Evolutionary conservation across 1,139 yeast genomes (phyloP), one percentile per base, ranked within the genome.

Genomic region (Kodamaea ohmeri): DNA sequence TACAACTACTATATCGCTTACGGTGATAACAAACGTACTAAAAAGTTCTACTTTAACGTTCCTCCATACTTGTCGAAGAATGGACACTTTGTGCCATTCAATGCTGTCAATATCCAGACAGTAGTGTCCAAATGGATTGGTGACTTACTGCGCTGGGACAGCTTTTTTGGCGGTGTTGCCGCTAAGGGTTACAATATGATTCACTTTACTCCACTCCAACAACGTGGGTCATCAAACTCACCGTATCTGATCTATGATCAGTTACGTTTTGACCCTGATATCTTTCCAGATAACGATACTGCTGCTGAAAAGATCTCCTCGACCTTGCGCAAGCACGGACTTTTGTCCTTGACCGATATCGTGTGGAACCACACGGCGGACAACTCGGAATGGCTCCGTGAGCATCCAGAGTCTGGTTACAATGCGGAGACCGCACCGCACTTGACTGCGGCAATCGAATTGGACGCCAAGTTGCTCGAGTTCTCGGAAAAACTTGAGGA

Each of bases 281-380:
- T 80, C 25, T 92, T 92, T 56, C 63, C 72, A 21, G 45, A 63
- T 15, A 65, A 65, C 34, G 61, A 63, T 1, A 42, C 52, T 12
- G 76, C 73, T 1, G 43, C 47, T 2, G 33, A 47, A 13, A 49
- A 59, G 33, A 51, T 70, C 16, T 42, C 50, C n/a, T 40, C 51
- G 3, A 63, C 84, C 53, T 79, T 81, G 51, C 52, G 64, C 18
- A 67, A 82, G 22, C 71, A 83, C 50, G 74, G 76, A 3, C 71
- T 90, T 44, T 67, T 92, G 37, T 74, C 96, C 1, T 67, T 92
- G 62, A 88, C 96, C 1, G 98, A 92, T 61, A 83, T 92, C 32
- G 97, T 92, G 2, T 81, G 89, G 72, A 92, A 92, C 58, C 98
- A 92, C 56, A 92, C 97, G 0, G 96, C 97, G 2, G 74, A 86